Evolutionary conservation across 129 eudicot genomes (phyloP).

Genomic region (Sambucus nigra): DNA sequence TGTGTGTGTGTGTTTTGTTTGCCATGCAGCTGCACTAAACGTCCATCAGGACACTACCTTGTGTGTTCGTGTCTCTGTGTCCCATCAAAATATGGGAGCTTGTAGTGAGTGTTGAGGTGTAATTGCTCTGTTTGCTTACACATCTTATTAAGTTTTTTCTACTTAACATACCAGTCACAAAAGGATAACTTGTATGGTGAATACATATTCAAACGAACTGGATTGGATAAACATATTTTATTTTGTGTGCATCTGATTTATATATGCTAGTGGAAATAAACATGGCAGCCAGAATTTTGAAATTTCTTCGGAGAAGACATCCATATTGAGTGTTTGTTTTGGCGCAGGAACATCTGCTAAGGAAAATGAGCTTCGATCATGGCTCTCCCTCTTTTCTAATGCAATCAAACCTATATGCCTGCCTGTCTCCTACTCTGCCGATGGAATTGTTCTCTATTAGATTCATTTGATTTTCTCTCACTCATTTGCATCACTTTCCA

Average conservation of each 20-base stretch:
- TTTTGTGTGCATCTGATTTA: not conserved
- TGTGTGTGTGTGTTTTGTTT: too few relatives aligned
- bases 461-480: conserved; percentile 41
- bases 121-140: too few relatives aligned
- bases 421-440: conserved; percentile 48
- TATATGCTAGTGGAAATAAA: conserved; percentile 10
- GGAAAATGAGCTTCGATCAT: conserved; percentile 73
- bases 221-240: too few relatives aligned
- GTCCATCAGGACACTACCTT: too few relatives aligned
- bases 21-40: too few relatives aligned
- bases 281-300: conserved; percentile 17
- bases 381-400: conserved; percentile 50
- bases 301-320: conserved; percentile 28
- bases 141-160: too few relatives aligned
- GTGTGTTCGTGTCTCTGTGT: too few relatives aligned
- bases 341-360: conserved; percentile 85
- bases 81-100: too few relatives aligned
- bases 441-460: conserved; percentile 59
- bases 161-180: too few relatives aligned
- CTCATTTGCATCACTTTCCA: conserved; percentile 44
- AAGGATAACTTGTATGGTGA: too few relatives aligned
- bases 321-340: conserved; percentile 80
- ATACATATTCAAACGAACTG: too few relatives aligned
- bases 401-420: conserved; percentile 43
- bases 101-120: too few relatives aligned